Evolutionary conservation across 2,329 filamentous ascomycete genomes (phyloP).

Genomic region (Alternaria novae-zelandiae): DNA sequence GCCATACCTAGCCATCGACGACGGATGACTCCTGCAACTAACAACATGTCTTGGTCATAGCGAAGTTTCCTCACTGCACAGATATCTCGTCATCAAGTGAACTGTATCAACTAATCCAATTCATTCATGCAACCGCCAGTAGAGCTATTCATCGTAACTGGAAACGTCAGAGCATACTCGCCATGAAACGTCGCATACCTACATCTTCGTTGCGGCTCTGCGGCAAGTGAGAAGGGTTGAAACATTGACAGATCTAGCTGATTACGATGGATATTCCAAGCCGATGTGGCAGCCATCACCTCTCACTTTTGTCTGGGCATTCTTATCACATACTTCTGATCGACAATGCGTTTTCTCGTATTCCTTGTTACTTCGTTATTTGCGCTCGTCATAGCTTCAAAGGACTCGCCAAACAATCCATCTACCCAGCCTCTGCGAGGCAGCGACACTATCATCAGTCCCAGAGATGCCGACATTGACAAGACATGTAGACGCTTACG

Average conservation of each 20-base stretch:
- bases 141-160: neutral
- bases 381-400: no score
- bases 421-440: neutral
- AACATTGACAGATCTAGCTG: constrained; percentile 14
- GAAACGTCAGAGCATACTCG: neutral
- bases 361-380: neutral
- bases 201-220: neutral
- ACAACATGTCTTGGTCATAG: neutral
- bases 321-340: neutral
- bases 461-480: neutral
- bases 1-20: neutral
- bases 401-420: no score
- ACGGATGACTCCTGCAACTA: neutral
- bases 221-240: constrained; percentile 4
- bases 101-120: neutral
- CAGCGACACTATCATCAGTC: neutral
- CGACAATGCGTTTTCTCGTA: neutral
- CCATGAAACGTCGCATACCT: neutral
- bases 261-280: neutral
- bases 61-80: neutral
- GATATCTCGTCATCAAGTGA: neutral
- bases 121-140: no score
- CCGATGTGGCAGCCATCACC: neutral
- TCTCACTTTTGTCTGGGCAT: neutral
- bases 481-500: constrained; percentile 29